These are phyloP conservation scores for Trichodelitschia bisporula DNA, from an alignment of 495 filamentous ascomycete species.

Conservation along the genomic window DNA sequence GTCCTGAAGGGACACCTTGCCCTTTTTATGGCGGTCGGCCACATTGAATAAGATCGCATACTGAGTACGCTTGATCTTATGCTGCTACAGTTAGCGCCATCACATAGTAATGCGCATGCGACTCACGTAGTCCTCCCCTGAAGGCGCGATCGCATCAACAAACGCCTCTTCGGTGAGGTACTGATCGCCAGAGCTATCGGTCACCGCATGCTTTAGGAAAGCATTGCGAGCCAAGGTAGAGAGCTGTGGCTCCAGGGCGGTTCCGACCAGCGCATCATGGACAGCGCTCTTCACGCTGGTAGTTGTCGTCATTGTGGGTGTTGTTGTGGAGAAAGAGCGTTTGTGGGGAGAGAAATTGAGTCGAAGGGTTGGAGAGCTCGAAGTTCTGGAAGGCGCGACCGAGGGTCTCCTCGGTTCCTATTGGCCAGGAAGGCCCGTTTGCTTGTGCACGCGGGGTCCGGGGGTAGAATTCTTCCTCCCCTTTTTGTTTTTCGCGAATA, in stretches of 20 bases:
- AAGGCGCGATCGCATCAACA: slow-evolving; percentile 70
- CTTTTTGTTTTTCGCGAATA: no score
- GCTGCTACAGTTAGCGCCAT: slow-evolving; percentile 23
- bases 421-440: no score
- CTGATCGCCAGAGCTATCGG: slow-evolving; percentile 47
- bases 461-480: no score
- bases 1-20: slow-evolving; percentile 54
- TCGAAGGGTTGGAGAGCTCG: no score
- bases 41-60: slow-evolving; percentile 81
- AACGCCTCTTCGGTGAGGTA: slow-evolving; percentile 71
- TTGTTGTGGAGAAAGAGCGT: no score
- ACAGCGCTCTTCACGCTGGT: no score
- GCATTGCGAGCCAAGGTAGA: slow-evolving; percentile 42
- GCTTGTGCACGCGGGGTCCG: no score
- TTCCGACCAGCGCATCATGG: slow-evolving; percentile 34
- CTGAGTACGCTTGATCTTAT: slow-evolving; percentile 90
- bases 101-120: slow-evolving; percentile 4
- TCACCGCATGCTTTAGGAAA: slow-evolving; percentile 55
- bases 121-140: slow-evolving; percentile 72
- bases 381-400: no score
- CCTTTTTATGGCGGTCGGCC: slow-evolving; percentile 50
- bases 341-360: no score
- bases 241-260: slow-evolving; percentile 24
- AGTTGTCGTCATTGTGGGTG: no score
- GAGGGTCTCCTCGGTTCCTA: no score